Conservation (phyloP, 306 rosid species). For the Quercus berberidifolia region DNA sequence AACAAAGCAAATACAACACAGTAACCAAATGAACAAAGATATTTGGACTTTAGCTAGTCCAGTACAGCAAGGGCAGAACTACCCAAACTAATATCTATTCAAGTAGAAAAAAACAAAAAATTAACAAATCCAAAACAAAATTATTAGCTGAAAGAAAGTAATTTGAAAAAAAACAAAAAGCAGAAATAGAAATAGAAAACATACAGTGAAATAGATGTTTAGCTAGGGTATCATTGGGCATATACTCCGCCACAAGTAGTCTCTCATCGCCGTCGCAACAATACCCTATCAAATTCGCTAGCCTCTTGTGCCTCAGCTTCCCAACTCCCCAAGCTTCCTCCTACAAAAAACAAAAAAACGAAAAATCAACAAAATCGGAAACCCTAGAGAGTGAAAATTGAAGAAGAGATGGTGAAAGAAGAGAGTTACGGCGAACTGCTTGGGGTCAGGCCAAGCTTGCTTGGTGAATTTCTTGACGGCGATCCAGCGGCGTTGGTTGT, state of each 20-base stretch:
- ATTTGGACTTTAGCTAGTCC: too few relatives aligned
- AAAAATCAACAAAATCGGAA: neutral
- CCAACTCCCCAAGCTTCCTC: constrained; percentile 80
- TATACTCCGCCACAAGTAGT: constrained; percentile 73
- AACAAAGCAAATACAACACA: too few relatives aligned
- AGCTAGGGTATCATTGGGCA: constrained; percentile 84
- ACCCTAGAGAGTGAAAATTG: neutral
- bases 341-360: constrained; percentile 24
- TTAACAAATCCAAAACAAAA: neutral
- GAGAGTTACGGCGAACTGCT: constrained; percentile 60
- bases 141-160: neutral
- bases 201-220: constrained; percentile 77
- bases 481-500: constrained; percentile 51
- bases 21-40: too few relatives aligned
- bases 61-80: too few relatives aligned
- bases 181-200: neutral
- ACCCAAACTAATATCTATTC: neutral
- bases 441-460: constrained; percentile 78
- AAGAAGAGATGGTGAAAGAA: neutral
- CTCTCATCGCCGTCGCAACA: constrained; percentile 86
- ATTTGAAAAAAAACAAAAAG: neutral
- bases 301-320: constrained; percentile 55
- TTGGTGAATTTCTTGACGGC: constrained; percentile 77
- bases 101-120: neutral
- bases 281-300: constrained; percentile 80